These are phyloP conservation scores for Misopates orontium DNA, from an alignment of 257 asterid genomes.

Conservation along the genomic window DNA sequence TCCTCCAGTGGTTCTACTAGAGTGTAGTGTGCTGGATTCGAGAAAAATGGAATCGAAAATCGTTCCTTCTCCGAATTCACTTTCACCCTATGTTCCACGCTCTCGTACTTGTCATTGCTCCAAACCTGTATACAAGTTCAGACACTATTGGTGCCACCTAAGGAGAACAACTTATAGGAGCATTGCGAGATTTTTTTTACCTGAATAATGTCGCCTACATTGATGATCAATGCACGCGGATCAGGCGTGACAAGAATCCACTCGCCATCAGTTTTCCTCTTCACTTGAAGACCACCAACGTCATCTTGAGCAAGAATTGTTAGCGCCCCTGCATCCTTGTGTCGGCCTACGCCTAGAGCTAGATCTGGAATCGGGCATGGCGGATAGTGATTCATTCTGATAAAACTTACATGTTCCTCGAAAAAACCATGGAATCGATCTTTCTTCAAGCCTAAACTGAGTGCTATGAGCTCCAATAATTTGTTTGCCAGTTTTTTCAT, in stretches of 20 bases:
- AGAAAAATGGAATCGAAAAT: slow-evolving; percentile 51
- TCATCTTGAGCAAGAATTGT: slow-evolving; percentile 56
- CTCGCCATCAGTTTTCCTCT: slow-evolving; percentile 60
- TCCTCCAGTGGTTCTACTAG: slow-evolving; percentile 47
- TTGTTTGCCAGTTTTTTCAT: slow-evolving; percentile 43
- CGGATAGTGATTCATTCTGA: slow-evolving; percentile 55
- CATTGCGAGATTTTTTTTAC: no score
- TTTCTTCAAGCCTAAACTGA: slow-evolving; percentile 49
- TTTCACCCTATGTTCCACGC: slow-evolving; percentile 62
- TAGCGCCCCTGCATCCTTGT: slow-evolving; percentile 54
- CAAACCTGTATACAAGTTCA: slow-evolving; percentile 42
- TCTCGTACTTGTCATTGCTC: slow-evolving; percentile 59
- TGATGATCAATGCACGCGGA: slow-evolving; percentile 43
- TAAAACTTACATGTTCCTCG: slow-evolving; percentile 39
- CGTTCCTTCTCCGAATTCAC: slow-evolving; percentile 54
- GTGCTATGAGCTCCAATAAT: slow-evolving; percentile 47
- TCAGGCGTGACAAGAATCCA: slow-evolving; percentile 55
- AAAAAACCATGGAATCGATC: slow-evolving; percentile 41
- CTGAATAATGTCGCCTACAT: slow-evolving; percentile 57
- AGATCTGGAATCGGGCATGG: slow-evolving; percentile 58
- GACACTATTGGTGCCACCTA: no score
- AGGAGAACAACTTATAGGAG: no score
- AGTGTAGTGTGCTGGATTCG: slow-evolving; percentile 41
- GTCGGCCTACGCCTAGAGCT: slow-evolving; percentile 58
- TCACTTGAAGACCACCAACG: slow-evolving; percentile 59